Percentiles rank a stretch among this genome's conserved stretches.
phyloP scores from a whole-genome alignment of 129 eudicot genomes.

The Flaveria robusta region DNA sequence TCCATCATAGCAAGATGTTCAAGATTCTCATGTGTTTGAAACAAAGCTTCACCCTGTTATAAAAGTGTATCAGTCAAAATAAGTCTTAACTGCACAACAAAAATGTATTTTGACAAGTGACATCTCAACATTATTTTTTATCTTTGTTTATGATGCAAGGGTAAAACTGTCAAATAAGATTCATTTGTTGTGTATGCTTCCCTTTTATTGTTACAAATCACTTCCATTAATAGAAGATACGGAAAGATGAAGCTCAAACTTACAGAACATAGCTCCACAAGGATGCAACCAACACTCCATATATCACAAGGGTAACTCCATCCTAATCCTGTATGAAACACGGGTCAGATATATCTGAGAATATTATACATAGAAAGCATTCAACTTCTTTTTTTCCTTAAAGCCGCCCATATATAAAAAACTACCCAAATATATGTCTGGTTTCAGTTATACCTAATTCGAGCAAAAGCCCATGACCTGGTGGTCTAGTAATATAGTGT shows the following conservation, averaged over 20 bases:
- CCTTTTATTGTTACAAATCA: not conserved
- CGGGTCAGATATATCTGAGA: not conserved
- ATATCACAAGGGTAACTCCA: constrained; percentile 88
- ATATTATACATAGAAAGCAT: not conserved
- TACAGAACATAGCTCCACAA: constrained; percentile 82
- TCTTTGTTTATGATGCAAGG: not conserved
- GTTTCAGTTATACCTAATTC: too few relatives aligned
- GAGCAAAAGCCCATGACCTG: too few relatives aligned
- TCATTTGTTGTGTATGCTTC: not conserved
- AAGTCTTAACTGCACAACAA: not conserved
- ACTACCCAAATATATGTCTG: too few relatives aligned
- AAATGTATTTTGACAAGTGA: not conserved
- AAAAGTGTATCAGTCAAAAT: constrained; percentile 14
- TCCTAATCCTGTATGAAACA: constrained; percentile 54
- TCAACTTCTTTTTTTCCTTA: too few relatives aligned
- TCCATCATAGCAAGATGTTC: constrained; percentile 97
- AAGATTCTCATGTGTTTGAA: constrained; percentile 76
- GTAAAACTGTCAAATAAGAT: not conserved
- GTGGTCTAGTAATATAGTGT: too few relatives aligned
- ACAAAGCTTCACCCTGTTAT: constrained; percentile 73
- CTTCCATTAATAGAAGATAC: not conserved
- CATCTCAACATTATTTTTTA: not conserved
- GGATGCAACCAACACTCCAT: constrained; percentile 87
- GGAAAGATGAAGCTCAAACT: constrained; percentile 18
- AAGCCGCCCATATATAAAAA: too few relatives aligned